phyloP scores from a whole-genome alignment of 768 basidiomycete genomes.

The Kwoniella mangroviensis region DNA sequence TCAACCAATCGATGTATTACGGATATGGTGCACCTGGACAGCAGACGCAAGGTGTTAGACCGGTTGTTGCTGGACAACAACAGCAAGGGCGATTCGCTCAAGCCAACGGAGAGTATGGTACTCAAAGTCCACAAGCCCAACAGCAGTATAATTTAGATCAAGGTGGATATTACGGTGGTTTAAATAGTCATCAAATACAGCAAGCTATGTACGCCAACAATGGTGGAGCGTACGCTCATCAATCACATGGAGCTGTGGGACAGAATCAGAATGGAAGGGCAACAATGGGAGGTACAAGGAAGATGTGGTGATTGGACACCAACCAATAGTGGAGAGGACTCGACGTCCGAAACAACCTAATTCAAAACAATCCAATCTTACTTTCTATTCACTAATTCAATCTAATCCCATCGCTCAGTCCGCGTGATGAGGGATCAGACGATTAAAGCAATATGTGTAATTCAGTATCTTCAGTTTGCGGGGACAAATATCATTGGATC shows the following conservation, averaged over 20 bases:
- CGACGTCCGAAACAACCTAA: too few relatives aligned
- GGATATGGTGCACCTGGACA: slow-evolving; percentile 25
- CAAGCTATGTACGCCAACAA: slow-evolving; percentile 12
- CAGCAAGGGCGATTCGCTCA: slow-evolving; percentile 18
- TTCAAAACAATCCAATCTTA: background rate
- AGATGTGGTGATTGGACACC: slow-evolving; percentile 21
- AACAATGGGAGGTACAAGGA: slow-evolving; percentile 16
- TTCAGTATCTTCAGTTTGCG: background rate
- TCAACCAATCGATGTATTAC: slow-evolving; percentile 20
- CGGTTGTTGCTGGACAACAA: background rate
- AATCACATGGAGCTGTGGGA: slow-evolving; percentile 12
- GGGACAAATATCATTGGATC: background rate
- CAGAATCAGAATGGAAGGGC: slow-evolving; percentile 14
- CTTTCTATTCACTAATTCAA: background rate
- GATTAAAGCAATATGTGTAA: background rate
- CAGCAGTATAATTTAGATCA: slow-evolving; percentile 10
- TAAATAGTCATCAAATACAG: slow-evolving; percentile 14
- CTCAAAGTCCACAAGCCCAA: background rate
- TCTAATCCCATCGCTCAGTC: too few relatives aligned
- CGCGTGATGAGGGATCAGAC: too few relatives aligned
- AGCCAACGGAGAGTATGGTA: slow-evolving; percentile 9
- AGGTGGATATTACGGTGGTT: slow-evolving; percentile 26
- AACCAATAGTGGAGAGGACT: background rate
- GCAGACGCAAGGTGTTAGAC: background rate
- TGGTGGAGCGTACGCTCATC: slow-evolving; percentile 4